Conservation (phyloP, 2,329 filamentous ascomycete species). For the Orbilia oligospora region DNA sequence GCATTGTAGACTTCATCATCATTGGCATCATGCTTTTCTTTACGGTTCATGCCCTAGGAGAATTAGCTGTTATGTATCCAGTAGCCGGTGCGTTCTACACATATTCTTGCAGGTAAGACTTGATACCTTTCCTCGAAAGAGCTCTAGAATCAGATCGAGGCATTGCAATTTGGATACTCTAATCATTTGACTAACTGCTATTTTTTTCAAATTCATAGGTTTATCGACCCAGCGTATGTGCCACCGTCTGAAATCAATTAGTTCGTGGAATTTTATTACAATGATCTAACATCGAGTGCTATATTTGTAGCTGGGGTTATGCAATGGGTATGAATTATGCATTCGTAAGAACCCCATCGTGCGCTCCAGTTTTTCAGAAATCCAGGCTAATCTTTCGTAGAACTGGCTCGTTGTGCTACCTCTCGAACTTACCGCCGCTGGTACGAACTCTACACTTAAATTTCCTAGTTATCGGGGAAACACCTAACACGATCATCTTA, state of each 20-base stretch:
- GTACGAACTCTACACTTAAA: neutral
- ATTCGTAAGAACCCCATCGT: slow-evolving; percentile 63
- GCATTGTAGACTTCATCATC: slow-evolving; percentile 70
- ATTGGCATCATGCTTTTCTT: slow-evolving; percentile 68
- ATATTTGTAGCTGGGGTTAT: slow-evolving; percentile 68
- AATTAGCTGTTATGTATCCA: slow-evolving; percentile 68
- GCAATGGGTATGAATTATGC: slow-evolving; percentile 73
- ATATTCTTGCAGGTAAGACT: slow-evolving; percentile 70
- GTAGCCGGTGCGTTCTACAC: slow-evolving; percentile 70
- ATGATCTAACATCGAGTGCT: neutral
- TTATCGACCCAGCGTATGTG: slow-evolving; percentile 58
- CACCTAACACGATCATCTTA: neutral
- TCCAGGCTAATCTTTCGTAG: neutral
- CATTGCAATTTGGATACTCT: no score
- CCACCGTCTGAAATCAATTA: neutral
- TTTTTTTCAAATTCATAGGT: neutral
- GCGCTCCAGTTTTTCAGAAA: neutral
- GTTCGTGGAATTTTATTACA: no score
- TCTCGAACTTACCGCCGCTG: slow-evolving; percentile 73
- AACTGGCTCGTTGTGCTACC: slow-evolving; percentile 71
- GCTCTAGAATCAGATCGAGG: no score
- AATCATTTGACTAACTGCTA: no score
- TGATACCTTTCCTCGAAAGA: slow-evolving; percentile 42
- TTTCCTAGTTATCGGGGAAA: neutral
- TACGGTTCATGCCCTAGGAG: slow-evolving; percentile 64